Conservation (phyloP, 2,329 filamentous ascomycete species). For the Grosmannia clavigera region DNA sequence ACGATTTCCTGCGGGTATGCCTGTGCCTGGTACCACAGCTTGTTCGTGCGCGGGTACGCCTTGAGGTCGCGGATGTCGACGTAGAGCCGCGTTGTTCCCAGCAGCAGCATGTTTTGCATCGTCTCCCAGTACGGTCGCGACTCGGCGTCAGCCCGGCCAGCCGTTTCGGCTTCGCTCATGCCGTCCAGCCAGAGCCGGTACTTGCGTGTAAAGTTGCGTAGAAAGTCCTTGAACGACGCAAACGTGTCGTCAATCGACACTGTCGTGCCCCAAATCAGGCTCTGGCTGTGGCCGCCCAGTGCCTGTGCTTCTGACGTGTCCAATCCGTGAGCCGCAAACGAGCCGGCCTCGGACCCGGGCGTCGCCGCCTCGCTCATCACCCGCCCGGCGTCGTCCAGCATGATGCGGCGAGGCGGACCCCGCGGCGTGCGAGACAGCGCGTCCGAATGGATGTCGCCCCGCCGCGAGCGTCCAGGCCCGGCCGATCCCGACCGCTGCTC, state of each 20-base stretch:
- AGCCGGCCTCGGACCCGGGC: slow-evolving; percentile 43
- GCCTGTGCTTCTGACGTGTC: slow-evolving; percentile 85
- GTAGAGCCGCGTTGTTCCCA: slow-evolving; percentile 76
- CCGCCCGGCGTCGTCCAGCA: slow-evolving; percentile 43
- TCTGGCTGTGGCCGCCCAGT: slow-evolving; percentile 68
- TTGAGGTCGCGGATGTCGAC: slow-evolving; percentile 83
- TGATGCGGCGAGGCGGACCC: slow-evolving; percentile 39
- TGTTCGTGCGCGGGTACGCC: slow-evolving; percentile 80
- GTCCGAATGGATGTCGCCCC: slow-evolving; percentile 82
- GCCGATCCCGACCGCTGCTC: slow-evolving; percentile 43
- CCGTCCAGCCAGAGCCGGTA: slow-evolving; percentile 89
- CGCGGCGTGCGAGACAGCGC: slow-evolving; percentile 45
- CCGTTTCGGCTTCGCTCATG: slow-evolving; percentile 63
- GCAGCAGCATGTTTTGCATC: slow-evolving; percentile 79
- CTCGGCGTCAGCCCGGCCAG: slow-evolving; percentile 56
- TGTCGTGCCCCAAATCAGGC: slow-evolving; percentile 94
- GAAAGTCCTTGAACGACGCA: slow-evolving; percentile 78
- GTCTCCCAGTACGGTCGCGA: slow-evolving; percentile 74
- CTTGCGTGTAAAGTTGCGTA: slow-evolving; percentile 83
- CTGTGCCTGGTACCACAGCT: slow-evolving; percentile 91
- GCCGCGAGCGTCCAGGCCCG: slow-evolving; percentile 48
- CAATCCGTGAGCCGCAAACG: slow-evolving; percentile 55
- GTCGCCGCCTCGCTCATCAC: slow-evolving; percentile 38
- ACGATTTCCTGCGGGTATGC: slow-evolving; percentile 94
- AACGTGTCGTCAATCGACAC: slow-evolving; percentile 87